Evolutionary conservation across 2,329 filamentous ascomycete genomes (phyloP), one percentile per base, ranked within the genome.

Genomic region (Colletotrichum spaethianum): DNA sequence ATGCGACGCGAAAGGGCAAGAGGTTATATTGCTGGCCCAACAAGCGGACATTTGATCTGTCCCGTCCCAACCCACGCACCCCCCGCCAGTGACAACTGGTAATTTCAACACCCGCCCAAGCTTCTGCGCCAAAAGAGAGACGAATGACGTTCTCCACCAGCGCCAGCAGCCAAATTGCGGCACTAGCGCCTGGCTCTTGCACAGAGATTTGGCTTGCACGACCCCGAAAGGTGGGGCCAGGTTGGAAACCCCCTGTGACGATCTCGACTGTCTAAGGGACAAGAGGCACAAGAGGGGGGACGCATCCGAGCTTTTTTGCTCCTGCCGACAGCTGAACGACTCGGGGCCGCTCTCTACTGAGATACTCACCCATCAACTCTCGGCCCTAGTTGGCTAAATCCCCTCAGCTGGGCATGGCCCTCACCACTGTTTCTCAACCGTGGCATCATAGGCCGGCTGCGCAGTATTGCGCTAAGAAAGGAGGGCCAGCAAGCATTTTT

Each of bases 121-220:
- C 69, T 72, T 66, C 65, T 63, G 38, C 59, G 36, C 59, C 26
- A 72, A 62, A 48, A 59, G 65, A 59, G 40, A 55, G 44, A 59
- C 69, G 69, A 69, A 72, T 72, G 69, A 72, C 69, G 69, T 72
- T 71, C 65, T 72, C 69, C 65, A 72, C 69, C 53, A 38, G 20
- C 38, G 50, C 69, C 65, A 55, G 40, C 52, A 55, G 38, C 44
- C 42, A 48, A 40, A 44, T 70, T 69, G 48, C 31, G 59, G 65
- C 40, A 44, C 59, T 72, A 72, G 70, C 70, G 69, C 56, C 68
- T 53, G 56, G 56, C 44, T 42, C 42, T 20, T 57, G 33, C 64
- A 50, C 44, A n/a, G 60, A 50, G 23, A 52, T 28, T 50, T 62
- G 16, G 44, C 57, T 68, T 71, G 50, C 50, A 42, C 50, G 50